Percentiles rank a stretch among this genome's conserved stretches.
These are phyloP conservation scores for Carex littledalei DNA, from an alignment of 176 grass and related monocot genomes.

Conservation along the genomic window DNA sequence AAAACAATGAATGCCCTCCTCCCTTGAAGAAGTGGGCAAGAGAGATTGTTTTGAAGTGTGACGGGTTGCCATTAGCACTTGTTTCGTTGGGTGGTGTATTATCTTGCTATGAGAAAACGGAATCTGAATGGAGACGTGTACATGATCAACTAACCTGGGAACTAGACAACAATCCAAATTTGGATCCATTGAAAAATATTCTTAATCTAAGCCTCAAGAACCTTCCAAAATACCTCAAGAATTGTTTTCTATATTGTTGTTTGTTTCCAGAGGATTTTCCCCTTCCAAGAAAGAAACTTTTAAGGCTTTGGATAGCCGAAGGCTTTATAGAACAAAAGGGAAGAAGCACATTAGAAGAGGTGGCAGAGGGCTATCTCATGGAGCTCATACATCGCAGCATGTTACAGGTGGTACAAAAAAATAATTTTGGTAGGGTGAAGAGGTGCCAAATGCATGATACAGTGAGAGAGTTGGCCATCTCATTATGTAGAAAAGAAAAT, in stretches of 20 bases:
- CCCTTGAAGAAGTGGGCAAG: too few relatives aligned
- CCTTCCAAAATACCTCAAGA: slow-evolving; percentile 25
- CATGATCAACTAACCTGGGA: slow-evolving; percentile 27
- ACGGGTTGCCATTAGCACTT: too few relatives aligned
- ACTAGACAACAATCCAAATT: background rate
- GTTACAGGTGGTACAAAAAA: slow-evolving; percentile 19
- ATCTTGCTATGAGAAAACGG: background rate
- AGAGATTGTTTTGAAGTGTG: too few relatives aligned
- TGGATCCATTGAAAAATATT: slow-evolving; percentile 24
- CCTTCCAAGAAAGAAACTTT: slow-evolving; percentile 16
- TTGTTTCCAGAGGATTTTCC: slow-evolving; percentile 31
- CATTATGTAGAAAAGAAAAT: background rate
- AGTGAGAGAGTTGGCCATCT: background rate
- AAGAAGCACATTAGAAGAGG: slow-evolving; percentile 13
- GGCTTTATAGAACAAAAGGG: background rate
- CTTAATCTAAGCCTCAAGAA: slow-evolving; percentile 9
- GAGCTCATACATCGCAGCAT: slow-evolving; percentile 22
- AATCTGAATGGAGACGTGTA: slow-evolving; percentile 21
- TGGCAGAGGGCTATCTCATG: slow-evolving; percentile 21
- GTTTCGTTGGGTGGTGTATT: slow-evolving; percentile 14
- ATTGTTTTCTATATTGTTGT: slow-evolving; percentile 42
- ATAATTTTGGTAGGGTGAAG: background rate
- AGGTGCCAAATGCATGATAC: slow-evolving; percentile 27
- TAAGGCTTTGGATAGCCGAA: slow-evolving; percentile 32
- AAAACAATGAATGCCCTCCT: too few relatives aligned